These are phyloP conservation scores for Ganoderma lucidum DNA, from an alignment of 1,284 basidiomycete species.

Conservation along the genomic window DNA sequence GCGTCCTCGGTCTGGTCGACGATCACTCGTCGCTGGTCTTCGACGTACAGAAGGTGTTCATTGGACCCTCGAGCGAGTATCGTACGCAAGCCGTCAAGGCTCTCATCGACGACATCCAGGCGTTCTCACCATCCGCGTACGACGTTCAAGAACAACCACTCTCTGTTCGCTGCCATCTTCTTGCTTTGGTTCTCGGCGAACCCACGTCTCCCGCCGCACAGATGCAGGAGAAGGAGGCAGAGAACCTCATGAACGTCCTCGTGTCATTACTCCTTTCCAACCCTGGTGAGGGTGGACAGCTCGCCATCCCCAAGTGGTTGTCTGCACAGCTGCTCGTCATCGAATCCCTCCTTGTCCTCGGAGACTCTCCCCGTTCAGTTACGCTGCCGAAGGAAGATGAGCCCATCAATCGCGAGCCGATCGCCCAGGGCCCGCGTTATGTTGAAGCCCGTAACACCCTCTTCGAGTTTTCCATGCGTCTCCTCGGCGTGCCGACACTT, in stretches of 20 bases:
- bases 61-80: slow-evolving; percentile 65
- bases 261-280: slow-evolving; percentile 70
- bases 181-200: slow-evolving; percentile 86
- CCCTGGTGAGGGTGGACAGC: slow-evolving; percentile 59
- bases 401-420: slow-evolving; percentile 57
- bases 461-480: slow-evolving; percentile 77
- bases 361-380: slow-evolving; percentile 74
- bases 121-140: slow-evolving; percentile 70
- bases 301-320: slow-evolving; percentile 81
- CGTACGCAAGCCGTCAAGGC: slow-evolving; percentile 69
- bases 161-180: slow-evolving; percentile 82
- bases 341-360: slow-evolving; percentile 81
- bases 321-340: slow-evolving; percentile 83
- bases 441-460: slow-evolving; percentile 68
- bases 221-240: slow-evolving; percentile 53
- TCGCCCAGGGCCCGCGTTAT: slow-evolving; percentile 65
- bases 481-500: slow-evolving; percentile 68
- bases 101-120: slow-evolving; percentile 77
- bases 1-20: slow-evolving; percentile 85
- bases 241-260: slow-evolving; percentile 69
- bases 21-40: slow-evolving; percentile 89
- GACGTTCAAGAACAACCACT: slow-evolving; percentile 78
- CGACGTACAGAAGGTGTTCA: slow-evolving; percentile 86
- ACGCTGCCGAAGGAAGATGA: slow-evolving; percentile 75
- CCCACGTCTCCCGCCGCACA: slow-evolving; percentile 62